Evolutionary conservation across 2,329 filamentous ascomycete species (phyloP), one percentile per base, ranked within the genome.

Genomic region (Sclerotinia spermophila): DNA sequence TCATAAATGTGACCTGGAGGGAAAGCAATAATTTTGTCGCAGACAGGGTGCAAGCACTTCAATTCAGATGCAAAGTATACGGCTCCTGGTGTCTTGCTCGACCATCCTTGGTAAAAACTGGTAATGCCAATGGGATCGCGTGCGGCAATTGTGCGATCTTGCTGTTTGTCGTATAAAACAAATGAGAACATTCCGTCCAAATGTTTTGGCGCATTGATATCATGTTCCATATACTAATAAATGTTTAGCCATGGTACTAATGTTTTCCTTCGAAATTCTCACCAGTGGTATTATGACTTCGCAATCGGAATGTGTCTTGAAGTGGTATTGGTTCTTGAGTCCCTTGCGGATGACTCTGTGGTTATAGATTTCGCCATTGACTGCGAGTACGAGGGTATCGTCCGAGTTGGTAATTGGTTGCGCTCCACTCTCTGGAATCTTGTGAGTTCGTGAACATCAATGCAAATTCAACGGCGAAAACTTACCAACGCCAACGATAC

Each of bases 291-390:
- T 97, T 82, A 99, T 97, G 80, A 99, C 95, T 83, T 99, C 96
- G 83, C 96, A 99, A 80, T 99, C 96, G 51, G 95, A 98, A 80
- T 96, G 92, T 75, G 96, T 99, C 90, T 97, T 97, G 90, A 98
- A 99, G 82, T 94, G 90, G 83, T 97, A 97, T 51, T 90, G 87
- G 72, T 85, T 89, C 83, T 93, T 93, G 78, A 97, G 85, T 77
- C 86, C 85, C 84, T 97, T 98, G 80, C 96, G 91, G 79, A 99
- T 86, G 79, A 97, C 88, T 80, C 95, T 92, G 84, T 99, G 96
- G 89, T 99, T 99, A 87, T 99, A 99, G 81, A 99, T 99, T 82
- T 99, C 96, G 83, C 96, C 96, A 83, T 99, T 99, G 88, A 98
- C 96, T 75, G 96, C 95, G 73, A 99, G 89, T 74, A 95, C 90